Evolutionary conservation across 2,329 filamentous ascomycete genomes (phyloP).

Genomic region (Pyricularia grisea): DNA sequence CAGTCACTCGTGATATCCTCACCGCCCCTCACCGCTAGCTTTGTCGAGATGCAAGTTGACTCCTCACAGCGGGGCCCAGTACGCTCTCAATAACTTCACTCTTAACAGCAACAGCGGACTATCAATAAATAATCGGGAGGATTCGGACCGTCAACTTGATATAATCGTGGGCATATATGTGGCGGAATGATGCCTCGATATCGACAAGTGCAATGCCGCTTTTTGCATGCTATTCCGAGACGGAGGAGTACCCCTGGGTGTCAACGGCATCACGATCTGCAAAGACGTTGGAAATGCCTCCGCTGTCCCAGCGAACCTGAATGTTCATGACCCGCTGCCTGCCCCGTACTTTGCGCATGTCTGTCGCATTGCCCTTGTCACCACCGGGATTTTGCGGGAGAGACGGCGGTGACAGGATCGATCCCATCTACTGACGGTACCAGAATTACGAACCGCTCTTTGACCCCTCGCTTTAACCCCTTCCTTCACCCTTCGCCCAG

Average conservation of each 20-base stretch:
- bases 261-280: background rate
- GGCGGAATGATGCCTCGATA: background rate
- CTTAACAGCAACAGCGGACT: background rate
- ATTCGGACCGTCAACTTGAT: background rate
- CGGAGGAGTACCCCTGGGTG: background rate
- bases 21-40: background rate
- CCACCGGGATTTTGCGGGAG: background rate
- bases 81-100: background rate
- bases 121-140: background rate
- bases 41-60: background rate
- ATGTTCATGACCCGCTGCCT: background rate
- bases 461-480: background rate
- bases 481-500: background rate
- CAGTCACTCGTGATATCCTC: background rate
- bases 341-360: background rate
- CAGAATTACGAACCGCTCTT: background rate
- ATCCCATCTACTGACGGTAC: background rate
- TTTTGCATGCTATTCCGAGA: background rate
- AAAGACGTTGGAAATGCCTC: background rate
- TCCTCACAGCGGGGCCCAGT: background rate
- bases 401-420: background rate
- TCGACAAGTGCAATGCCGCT: background rate
- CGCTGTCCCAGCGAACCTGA: background rate
- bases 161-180: background rate
- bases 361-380: background rate